A percentile compares a stretch with the other conserved stretches of the same genome.
Evolutionary conservation across 495 filamentous ascomycete species (phyloP).

Genomic region (Penicillium riverlandense): DNA sequence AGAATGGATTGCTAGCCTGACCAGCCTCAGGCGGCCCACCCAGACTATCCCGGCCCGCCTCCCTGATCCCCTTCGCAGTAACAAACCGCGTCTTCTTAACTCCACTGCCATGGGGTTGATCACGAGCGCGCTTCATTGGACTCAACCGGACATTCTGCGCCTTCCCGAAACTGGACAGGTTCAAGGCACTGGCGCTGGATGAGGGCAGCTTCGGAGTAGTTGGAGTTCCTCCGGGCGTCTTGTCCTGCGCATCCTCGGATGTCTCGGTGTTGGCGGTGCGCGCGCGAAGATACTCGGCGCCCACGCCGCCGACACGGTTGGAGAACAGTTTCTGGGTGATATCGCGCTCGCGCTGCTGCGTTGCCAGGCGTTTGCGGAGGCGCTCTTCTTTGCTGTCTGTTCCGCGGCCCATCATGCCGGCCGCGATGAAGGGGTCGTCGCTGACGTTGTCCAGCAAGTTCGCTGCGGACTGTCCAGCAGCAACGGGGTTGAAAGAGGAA

Average conservation of each 20-base stretch:
- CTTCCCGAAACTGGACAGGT: conserved; percentile 23
- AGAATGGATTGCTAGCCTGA: conserved; percentile 10
- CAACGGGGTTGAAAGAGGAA: conserved; percentile 15
- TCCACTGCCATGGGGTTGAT: conserved; percentile 27
- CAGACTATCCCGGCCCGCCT: conserved; percentile 69
- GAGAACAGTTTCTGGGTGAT: conserved; percentile 62
- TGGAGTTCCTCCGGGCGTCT: conserved; percentile 1
- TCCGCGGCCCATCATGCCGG: conserved; percentile 38
- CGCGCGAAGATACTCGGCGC: conserved; percentile 70
- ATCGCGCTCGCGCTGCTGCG: conserved; percentile 73
- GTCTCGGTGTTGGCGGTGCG: conserved; percentile 18
- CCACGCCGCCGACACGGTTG: conserved; percentile 56
- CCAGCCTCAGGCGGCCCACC: conserved; percentile 39
- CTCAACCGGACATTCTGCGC: conserved; percentile 54
- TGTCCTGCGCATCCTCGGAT: conserved; percentile 3
- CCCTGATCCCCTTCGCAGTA: conserved; percentile 66
- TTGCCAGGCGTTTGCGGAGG: conserved; percentile 59
- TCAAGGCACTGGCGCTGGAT: conserved; percentile 10
- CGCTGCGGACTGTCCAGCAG: conserved; percentile 44
- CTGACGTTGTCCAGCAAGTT: conserved; percentile 58
- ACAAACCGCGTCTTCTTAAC: conserved; percentile 79
- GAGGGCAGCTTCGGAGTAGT: conserved; percentile 5
- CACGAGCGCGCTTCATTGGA: conserved; percentile 54
- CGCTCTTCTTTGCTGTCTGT: conserved; percentile 55
- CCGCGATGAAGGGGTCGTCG: conserved; percentile 47